Percentiles rank a stretch among this genome's conserved stretches.
Conservation (phyloP, 352 stramenopile species). For the Achlya hypogyna region DNA sequence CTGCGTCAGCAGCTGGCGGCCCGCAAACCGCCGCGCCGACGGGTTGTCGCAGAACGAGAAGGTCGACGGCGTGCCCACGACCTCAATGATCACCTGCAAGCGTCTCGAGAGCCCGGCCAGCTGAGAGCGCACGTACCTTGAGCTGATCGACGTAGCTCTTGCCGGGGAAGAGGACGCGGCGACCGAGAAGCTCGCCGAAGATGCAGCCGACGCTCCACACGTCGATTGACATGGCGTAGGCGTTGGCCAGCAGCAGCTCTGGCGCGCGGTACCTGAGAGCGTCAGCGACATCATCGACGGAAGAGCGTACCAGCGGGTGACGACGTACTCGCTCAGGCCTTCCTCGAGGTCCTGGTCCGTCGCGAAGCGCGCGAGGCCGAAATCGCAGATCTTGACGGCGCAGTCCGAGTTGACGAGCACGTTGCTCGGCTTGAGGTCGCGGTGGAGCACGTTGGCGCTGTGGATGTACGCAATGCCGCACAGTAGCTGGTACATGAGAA, state of each 20-base stretch:
- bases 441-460: conserved; percentile 91
- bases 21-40: conserved; percentile 67
- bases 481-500: conserved; percentile 95
- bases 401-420: conserved; percentile 93
- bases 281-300: neutral
- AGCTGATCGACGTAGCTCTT: conserved; percentile 84
- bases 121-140: conserved; percentile 28
- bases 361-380: conserved; percentile 74
- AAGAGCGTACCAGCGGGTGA: conserved; percentile 83
- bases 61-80: conserved; percentile 72
- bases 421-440: conserved; percentile 97
- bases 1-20: conserved; percentile 70
- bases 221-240: conserved; percentile 85
- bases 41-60: conserved; percentile 85
- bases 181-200: conserved; percentile 95
- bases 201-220: conserved; percentile 99
- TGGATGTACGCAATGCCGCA: conserved; percentile 94
- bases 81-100: conserved; percentile 56
- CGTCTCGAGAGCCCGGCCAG: neutral
- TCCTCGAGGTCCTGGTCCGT: conserved; percentile 73
- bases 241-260: conserved; percentile 72
- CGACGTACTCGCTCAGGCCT: conserved; percentile 88
- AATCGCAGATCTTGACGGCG: conserved; percentile 81
- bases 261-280: conserved; percentile 43
- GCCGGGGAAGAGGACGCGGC: conserved; percentile 75